phyloP scores from a whole-genome alignment of 2,329 filamentous ascomycete species.

The Colletotrichum zoysiae region DNA sequence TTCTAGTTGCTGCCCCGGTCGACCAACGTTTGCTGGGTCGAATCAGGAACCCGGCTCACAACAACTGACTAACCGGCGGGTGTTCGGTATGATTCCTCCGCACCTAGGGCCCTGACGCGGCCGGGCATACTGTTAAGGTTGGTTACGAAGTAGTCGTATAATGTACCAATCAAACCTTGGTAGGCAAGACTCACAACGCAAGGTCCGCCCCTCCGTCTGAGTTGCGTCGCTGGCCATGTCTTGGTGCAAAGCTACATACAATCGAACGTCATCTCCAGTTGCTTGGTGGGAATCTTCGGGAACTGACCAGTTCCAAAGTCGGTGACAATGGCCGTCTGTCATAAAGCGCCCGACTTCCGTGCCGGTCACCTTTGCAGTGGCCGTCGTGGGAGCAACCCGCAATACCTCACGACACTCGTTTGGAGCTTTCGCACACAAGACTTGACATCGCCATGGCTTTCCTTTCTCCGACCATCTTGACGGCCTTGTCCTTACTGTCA shows the following conservation, averaged over 20 bases:
- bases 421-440: not conserved
- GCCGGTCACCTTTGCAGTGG: not conserved
- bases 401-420: not conserved
- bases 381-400: not conserved
- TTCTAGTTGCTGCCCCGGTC: not conserved
- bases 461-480: not conserved
- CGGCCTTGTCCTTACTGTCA: not conserved
- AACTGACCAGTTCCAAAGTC: not conserved
- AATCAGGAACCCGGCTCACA: too few relatives aligned
- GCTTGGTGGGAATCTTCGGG: not conserved
- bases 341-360: not conserved
- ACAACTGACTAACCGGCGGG: too few relatives aligned
- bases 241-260: not conserved
- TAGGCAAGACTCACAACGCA: not conserved
- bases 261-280: not conserved
- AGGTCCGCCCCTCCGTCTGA: not conserved
- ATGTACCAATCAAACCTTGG: not conserved
- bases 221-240: not conserved
- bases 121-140: not conserved
- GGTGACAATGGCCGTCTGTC: not conserved
- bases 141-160: not conserved
- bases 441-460: not conserved
- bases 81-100: not conserved
- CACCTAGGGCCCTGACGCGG: not conserved
- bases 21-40: too few relatives aligned